Evolutionary conservation across 176 grass and related monocot species (phyloP).

Genomic region (Bonia amplexicaulis): DNA sequence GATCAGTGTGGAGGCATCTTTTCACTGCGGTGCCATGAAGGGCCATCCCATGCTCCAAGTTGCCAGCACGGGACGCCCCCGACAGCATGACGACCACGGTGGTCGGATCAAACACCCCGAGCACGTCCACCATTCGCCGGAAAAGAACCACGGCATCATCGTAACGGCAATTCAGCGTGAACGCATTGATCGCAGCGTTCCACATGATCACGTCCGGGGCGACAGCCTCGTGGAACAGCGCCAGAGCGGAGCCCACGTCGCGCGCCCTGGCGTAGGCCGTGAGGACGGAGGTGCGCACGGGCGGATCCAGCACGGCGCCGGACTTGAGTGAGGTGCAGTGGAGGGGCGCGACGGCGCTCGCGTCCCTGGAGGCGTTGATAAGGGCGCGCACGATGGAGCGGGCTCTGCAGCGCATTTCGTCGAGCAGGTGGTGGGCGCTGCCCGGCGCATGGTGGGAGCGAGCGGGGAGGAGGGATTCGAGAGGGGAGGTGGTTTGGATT

Average conservation of each 20-base stretch:
- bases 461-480: accelerated
- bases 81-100: constrained; percentile 62
- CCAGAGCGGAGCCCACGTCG: constrained; percentile 25
- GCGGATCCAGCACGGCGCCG: constrained; percentile 35
- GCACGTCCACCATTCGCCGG: constrained; percentile 31
- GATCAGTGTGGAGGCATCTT: constrained; percentile 20
- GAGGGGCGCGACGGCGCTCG: constrained; percentile 13
- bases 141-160: constrained; percentile 32
- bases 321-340: constrained; percentile 65
- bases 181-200: constrained; percentile 56
- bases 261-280: constrained; percentile 48
- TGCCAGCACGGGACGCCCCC: constrained; percentile 28
- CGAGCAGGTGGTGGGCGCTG: constrained; percentile 16
- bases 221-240: constrained; percentile 44
- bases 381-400: constrained; percentile 38
- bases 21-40: constrained; percentile 45
- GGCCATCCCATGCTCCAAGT: constrained; percentile 28
- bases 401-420: constrained; percentile 32
- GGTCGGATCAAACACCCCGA: constrained; percentile 43
- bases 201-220: constrained; percentile 55
- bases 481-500: not conserved
- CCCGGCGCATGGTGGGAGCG: constrained; percentile 13
- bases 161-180: constrained; percentile 8
- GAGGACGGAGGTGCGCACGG: constrained; percentile 64
- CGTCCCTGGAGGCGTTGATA: not conserved